Percentiles rank a stretch among this genome's conserved stretches.
Evolutionary conservation across 768 basidiomycete species (phyloP).

Genomic region (Lactifluus subvellereus): DNA sequence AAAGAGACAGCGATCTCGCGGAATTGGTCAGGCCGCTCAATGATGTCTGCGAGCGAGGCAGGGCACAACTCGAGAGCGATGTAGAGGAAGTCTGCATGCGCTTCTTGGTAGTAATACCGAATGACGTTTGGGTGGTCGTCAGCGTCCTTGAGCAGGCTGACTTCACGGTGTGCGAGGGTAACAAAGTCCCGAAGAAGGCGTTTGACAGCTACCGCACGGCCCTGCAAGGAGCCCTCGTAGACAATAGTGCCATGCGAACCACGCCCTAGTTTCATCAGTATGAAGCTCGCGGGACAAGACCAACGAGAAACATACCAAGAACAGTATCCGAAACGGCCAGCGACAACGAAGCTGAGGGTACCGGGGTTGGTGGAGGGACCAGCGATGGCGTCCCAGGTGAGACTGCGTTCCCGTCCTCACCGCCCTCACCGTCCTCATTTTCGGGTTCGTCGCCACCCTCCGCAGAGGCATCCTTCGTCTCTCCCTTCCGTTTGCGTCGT

Average conservation of each 20-base stretch:
- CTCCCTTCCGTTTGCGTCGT: conserved; percentile 19
- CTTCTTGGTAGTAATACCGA: conserved; percentile 96
- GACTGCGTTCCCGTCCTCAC: conserved; percentile 13
- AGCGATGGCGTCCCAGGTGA: conserved; percentile 18
- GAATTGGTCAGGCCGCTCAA: conserved; percentile 73
- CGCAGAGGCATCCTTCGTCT: conserved; percentile 17
- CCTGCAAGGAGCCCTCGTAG: conserved; percentile 90
- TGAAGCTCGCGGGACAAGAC: not conserved
- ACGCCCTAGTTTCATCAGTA: conserved; percentile 52
- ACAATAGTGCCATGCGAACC: conserved; percentile 98
- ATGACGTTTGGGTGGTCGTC: conserved; percentile 99
- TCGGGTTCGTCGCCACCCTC: conserved; percentile 27
- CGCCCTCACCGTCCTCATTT: conserved; percentile 22
- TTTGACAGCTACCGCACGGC: conserved; percentile 97
- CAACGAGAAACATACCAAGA: conserved; percentile 47
- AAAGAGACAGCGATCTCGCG: conserved; percentile 74
- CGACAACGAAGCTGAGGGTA: conserved; percentile 36
- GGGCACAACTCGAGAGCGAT: conserved; percentile 96
- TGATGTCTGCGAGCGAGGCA: conserved; percentile 79
- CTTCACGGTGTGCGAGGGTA: conserved; percentile 89
- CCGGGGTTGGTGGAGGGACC: conserved; percentile 27
- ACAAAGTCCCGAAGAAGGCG: conserved; percentile 93
- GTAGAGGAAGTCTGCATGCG: conserved; percentile 89
- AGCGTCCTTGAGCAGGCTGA: conserved; percentile 89
- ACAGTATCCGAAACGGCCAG: conserved; percentile 68